Base-by-base conservation (phyloP, 352 stramenopile genomes). In the Pythium rhizo-oryzae region DNA sequence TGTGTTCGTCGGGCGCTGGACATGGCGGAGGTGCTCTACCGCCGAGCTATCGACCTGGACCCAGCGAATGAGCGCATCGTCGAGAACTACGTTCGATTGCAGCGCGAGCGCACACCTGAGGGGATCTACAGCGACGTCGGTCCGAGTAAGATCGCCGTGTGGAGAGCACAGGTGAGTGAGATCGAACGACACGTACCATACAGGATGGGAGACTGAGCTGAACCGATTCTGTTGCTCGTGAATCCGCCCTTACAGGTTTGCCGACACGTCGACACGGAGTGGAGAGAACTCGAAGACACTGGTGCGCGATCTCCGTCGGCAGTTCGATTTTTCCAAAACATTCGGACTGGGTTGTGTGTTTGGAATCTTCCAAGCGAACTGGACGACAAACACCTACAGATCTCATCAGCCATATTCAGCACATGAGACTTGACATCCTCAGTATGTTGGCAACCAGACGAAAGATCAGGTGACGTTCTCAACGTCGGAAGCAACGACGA, bases 11-110 rank as follows among this genome's bases (percentile, higher is more conserved):
- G 77, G 19, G 85, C 92, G 2, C 63, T 93, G 21, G 82, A 92
- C 62, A 86, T 80, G 56, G 87, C 84, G 0, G 84, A 91, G 60
- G 62, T 80, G 5, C 64, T 94, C 4, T 93, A 89, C 54, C 84
- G 84, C 1, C 80, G 84, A 35, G 84, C 84, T 23, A 76, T 93
- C 18, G 81, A 87, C 44, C 8, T 81, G 0, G 79, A 88, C 28
- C 68, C 80, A 15, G 58, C 50, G 11, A 87, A 90, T 53, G 78
- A 87, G 24, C 50, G 67, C 1, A 58, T 91, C 15, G 11, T 91
- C 12, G 78, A 83, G 44, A 92, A 93, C 47, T 93, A 92, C 39
- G 49, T 72, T 15, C 76, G 82, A 4, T 68, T 94, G 2, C 68
- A 87, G 33, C 65, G 76, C 8, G 84, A 92, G 56, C 76, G 82